Evolutionary conservation across 139 green algal genomes (phyloP).

Genomic region (Volvox africanus): DNA sequence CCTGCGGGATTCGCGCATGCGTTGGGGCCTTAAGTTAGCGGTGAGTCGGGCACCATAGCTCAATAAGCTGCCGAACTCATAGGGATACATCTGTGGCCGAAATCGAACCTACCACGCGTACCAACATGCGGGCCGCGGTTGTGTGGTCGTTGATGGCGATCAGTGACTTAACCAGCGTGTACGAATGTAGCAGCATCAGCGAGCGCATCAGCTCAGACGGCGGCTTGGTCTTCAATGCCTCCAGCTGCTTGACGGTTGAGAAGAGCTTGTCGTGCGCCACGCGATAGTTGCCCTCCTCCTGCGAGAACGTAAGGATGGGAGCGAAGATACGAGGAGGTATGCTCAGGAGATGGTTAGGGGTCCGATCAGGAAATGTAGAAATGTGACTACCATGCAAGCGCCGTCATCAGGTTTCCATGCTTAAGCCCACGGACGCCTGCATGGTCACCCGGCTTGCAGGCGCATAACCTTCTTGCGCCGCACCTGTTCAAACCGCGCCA

Average conservation of each 20-base stretch:
- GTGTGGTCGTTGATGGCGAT: conserved; percentile 77
- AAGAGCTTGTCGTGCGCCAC: conserved; percentile 84
- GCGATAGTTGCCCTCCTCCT: conserved; percentile 89
- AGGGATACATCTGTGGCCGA: too few species aligned
- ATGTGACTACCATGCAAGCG: background rate
- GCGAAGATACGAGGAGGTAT: too few species aligned
- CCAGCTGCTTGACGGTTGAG: conserved; percentile 68
- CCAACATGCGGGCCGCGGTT: conserved; percentile 83
- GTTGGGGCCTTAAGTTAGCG: too few species aligned
- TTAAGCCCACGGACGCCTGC: background rate
- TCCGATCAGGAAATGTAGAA: too few species aligned
- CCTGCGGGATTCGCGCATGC: background rate
- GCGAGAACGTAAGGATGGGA: conserved; percentile 1
- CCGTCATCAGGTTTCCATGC: too few species aligned
- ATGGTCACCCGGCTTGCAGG: too few species aligned
- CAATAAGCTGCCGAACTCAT: too few species aligned
- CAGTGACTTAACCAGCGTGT: conserved; percentile 86
- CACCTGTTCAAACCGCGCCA: conserved; percentile 71
- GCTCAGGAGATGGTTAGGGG: too few species aligned
- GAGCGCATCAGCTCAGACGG: conserved; percentile 66
- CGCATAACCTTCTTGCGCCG: background rate
- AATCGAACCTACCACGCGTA: conserved; percentile 67
- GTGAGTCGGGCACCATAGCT: too few species aligned
- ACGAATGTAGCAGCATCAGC: conserved; percentile 77
- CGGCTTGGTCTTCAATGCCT: conserved; percentile 48